These are phyloP conservation scores for Ophiosphaerella herpotricha DNA, from an alignment of 2,329 filamentous ascomycete species.

Conservation along the genomic window DNA sequence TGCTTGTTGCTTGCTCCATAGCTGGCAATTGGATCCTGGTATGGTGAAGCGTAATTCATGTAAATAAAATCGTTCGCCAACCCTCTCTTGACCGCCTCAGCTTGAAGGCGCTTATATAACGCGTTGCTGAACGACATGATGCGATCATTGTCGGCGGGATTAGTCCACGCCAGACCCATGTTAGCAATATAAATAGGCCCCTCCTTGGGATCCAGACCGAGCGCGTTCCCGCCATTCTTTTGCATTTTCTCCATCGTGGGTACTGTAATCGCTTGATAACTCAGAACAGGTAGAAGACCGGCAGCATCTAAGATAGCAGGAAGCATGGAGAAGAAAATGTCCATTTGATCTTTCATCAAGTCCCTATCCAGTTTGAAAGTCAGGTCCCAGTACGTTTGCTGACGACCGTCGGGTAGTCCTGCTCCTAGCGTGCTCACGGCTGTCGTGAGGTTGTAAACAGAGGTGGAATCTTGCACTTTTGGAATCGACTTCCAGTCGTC, in stretches of 20 bases:
- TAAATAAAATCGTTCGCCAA: constrained; percentile 42
- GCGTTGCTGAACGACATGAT: constrained; percentile 28
- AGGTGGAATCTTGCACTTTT: constrained; percentile 27
- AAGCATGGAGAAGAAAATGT: constrained; percentile 30
- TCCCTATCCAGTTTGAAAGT: constrained; percentile 29
- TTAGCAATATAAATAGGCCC: constrained; percentile 30
- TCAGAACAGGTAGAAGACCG: constrained; percentile 26
- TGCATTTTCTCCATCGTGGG: constrained; percentile 29
- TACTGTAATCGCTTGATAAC: constrained; percentile 36
- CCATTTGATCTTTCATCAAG: constrained; percentile 21
- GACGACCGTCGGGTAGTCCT: constrained; percentile 15
- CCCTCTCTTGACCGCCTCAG: constrained; percentile 14
- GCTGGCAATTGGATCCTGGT: constrained; percentile 48
- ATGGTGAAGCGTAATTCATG: constrained; percentile 54
- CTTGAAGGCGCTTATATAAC: constrained; percentile 15
- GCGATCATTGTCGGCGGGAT: constrained; percentile 24
- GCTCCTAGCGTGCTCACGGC: constrained; percentile 25
- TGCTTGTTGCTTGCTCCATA: constrained; percentile 48
- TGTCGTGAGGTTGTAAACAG: constrained; percentile 25
- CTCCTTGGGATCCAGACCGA: constrained; percentile 27
- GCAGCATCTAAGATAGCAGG: constrained; percentile 24
- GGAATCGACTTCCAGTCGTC: constrained; percentile 33
- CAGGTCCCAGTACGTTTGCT: constrained; percentile 36
- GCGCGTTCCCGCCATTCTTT: constrained; percentile 36
- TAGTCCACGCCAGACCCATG: constrained; percentile 28